phyloP scores from a whole-genome alignment of 345 rosid genomes.

The Eucalyptus virginea region DNA sequence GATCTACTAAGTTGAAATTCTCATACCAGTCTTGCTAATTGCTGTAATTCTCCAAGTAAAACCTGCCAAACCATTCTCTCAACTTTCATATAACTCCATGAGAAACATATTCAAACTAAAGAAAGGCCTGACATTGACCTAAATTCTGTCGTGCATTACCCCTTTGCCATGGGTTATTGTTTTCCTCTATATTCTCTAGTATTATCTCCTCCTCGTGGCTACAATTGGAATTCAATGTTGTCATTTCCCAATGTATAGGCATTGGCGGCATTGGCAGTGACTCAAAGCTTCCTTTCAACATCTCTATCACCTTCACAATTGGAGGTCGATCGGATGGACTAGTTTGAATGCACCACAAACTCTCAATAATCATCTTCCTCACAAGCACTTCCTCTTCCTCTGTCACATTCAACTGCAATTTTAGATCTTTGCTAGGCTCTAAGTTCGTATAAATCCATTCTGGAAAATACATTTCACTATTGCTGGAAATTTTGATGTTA shows the following conservation, averaged over 20 bases:
- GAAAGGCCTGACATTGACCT: neutral
- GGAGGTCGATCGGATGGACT: neutral
- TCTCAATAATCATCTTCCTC: neutral
- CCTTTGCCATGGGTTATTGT: neutral
- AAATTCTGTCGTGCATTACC: neutral
- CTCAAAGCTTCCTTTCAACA: neutral
- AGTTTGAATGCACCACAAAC: neutral
- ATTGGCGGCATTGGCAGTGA: neutral
- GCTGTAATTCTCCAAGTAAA: neutral
- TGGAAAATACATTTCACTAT: constrained; percentile 19
- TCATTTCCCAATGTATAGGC: neutral
- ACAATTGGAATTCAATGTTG: neutral
- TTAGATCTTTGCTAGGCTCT: neutral
- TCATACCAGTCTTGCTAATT: neutral
- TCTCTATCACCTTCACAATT: neutral
- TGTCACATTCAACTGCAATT: neutral
- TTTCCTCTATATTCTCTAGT: neutral
- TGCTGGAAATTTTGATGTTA: neutral
- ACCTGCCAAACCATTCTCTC: neutral
- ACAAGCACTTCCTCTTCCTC: neutral
- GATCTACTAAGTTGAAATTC: neutral
- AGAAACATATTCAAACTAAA: neutral
- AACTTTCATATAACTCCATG: neutral
- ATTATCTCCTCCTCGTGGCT: neutral
- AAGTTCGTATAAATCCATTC: constrained; percentile 12